A percentile compares a stretch with the other conserved stretches of the same genome.
Evolutionary conservation across 129 eudicot species (phyloP).

Genomic region (Helianthus tuberosus): DNA sequence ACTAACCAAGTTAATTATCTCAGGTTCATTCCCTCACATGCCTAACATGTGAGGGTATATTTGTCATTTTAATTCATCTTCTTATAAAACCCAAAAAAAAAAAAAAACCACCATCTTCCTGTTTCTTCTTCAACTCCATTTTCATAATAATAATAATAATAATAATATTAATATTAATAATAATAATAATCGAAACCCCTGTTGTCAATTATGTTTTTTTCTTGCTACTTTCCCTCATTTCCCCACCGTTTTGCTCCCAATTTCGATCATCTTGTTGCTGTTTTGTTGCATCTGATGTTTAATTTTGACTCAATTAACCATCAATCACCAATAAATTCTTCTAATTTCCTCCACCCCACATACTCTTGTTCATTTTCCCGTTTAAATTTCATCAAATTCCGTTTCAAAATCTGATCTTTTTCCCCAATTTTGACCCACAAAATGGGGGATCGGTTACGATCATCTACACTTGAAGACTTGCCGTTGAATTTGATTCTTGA

Average conservation of each 20-base stretch:
- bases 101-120: too few species aligned
- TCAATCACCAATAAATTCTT: conserved; percentile 38
- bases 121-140: not conserved
- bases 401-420: conserved; percentile 51
- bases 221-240: conserved; percentile 33
- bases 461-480: conserved; percentile 62
- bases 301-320: conserved; percentile 34
- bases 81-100: too few species aligned
- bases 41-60: too few species aligned
- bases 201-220: conserved; percentile 12
- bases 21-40: too few species aligned
- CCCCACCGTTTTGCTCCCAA: not conserved
- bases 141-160: not conserved
- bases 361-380: conserved; percentile 41
- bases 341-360: conserved; percentile 51
- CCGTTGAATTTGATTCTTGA: conserved; percentile 83
- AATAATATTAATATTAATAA: too few species aligned
- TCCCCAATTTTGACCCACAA: not conserved
- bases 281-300: conserved; percentile 54
- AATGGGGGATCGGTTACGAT: conserved; percentile 65
- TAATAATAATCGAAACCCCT: not conserved
- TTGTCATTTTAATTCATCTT: too few species aligned
- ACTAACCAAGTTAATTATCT: too few species aligned
- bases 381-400: conserved; percentile 54
- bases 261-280: conserved; percentile 1